A percentile compares a stretch with the other conserved stretches of the same genome.
Conservation (phyloP, 1,139 yeast species). For the Taphrina wiesneri region DNA sequence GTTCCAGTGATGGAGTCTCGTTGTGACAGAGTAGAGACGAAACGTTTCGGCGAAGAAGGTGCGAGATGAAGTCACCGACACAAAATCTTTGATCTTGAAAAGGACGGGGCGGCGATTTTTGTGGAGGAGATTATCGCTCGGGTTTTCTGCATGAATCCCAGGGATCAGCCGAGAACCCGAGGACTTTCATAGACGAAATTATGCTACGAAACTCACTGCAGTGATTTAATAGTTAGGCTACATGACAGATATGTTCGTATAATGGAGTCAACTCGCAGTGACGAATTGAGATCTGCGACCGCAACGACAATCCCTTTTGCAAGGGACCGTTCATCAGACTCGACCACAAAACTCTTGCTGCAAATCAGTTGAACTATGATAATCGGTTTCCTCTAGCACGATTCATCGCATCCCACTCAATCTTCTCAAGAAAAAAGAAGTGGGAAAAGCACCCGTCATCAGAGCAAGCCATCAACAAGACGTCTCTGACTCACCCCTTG, state of each 20-base stretch:
- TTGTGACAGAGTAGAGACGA: no score
- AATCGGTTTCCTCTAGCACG: slow-evolving; percentile 11
- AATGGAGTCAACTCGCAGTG: slow-evolving; percentile 20
- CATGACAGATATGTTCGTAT: neutral
- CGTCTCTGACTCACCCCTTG: slow-evolving; percentile 7
- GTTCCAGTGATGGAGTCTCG: no score
- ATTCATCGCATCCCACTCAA: neutral
- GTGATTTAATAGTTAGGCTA: neutral
- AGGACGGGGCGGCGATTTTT: neutral
- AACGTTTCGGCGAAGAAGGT: no score
- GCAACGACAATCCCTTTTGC: neutral
- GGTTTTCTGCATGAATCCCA: neutral
- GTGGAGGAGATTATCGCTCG: slow-evolving; percentile 6
- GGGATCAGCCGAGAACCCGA: neutral
- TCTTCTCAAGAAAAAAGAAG: neutral
- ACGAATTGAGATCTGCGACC: neutral
- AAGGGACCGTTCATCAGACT: no score
- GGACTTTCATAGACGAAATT: no score
- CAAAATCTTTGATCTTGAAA: neutral
- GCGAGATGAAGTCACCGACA: neutral
- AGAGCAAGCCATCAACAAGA: slow-evolving; percentile 12
- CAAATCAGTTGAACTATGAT: slow-evolving; percentile 17
- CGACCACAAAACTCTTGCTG: neutral
- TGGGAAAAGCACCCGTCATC: neutral
- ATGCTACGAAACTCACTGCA: neutral